These are phyloP conservation scores for Russula ochroleuca DNA, from an alignment of 768 basidiomycete genomes.

Conservation along the genomic window DNA sequence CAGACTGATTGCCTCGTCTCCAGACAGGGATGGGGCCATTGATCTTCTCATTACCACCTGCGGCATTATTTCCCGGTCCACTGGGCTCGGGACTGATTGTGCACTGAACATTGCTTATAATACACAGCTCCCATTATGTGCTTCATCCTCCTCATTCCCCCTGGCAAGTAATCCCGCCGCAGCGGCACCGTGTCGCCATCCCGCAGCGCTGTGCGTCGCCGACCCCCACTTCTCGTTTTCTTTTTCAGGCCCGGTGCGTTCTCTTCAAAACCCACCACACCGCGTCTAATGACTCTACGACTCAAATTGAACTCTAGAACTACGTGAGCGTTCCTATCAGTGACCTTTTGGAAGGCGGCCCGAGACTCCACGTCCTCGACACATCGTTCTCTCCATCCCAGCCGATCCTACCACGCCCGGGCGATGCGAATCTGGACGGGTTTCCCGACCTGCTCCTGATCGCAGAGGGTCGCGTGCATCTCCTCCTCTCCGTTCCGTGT, in stretches of 20 bases:
- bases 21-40: constrained; percentile 93
- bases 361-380: constrained; percentile 64
- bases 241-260: constrained; percentile 18
- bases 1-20: not conserved
- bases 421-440: constrained; percentile 90
- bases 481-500: constrained; percentile 65
- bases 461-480: constrained; percentile 50
- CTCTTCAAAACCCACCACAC: not conserved
- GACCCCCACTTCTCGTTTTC: constrained; percentile 82
- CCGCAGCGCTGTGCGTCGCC: constrained; percentile 73
- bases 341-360: constrained; percentile 46
- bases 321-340: constrained; percentile 65
- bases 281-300: not conserved
- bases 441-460: constrained; percentile 83
- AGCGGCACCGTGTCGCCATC: constrained; percentile 53
- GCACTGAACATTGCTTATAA: constrained; percentile 91
- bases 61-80: constrained; percentile 55
- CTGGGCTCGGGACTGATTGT: constrained; percentile 73
- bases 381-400: constrained; percentile 59
- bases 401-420: constrained; percentile 75
- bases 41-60: constrained; percentile 93
- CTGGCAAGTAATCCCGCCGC: constrained; percentile 41
- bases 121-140: constrained; percentile 79
- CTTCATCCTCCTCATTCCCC: constrained; percentile 47
- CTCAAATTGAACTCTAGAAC: constrained; percentile 40